Base-by-base conservation (phyloP, 805 yeast species). In the Ascoidea tarda region DNA sequence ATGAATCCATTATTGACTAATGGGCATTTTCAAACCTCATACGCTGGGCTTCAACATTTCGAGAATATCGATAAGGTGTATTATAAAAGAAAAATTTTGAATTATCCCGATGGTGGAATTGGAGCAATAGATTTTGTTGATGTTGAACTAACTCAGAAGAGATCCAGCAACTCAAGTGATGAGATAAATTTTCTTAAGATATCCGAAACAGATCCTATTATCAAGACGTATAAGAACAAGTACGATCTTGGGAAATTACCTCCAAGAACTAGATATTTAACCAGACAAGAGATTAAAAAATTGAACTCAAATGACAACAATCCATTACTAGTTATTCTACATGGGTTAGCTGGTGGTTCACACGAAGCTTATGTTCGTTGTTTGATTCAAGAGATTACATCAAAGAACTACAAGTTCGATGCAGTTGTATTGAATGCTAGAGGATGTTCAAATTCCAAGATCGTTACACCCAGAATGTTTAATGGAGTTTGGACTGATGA, bases 311-410 rank as follows among this genome's bases (percentile, higher is more conserved):
- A 67, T 16, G 69, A 66, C 50, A 58, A 70, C 2, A 72, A 65
- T 49, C 95, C 95, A 1, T 69, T 87, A 60, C 69, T 84, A 16
- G 74, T 87, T 33, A 67, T 78, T 3, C 65, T 84, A 47, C 95
- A 87, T 62, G 96, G 96, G 0, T 74, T 87, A 46, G 82, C 86
- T 1, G 96, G 96, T 5, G 93, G 95, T 0, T 81, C 90, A n/a
- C 85, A 82, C 56, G 95, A 87, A 62, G 73, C 84, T 5, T 80
- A 87, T 61, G 79, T 87, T 47, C 73, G 93, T 31, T 74, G 85
- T 52, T 62, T 82, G 45, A 74, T 79, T 16, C 67, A 70, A 48
- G 62, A 66, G 28, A 62, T 78, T 16, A 64, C 74, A 4, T 55
- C 59, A 5, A 46, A 53, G 2, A 59, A 32, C 16, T 48, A 31